Evolutionary conservation across 495 filamentous ascomycete genomes (phyloP).

Genomic region (Penicillium argentinense): DNA sequence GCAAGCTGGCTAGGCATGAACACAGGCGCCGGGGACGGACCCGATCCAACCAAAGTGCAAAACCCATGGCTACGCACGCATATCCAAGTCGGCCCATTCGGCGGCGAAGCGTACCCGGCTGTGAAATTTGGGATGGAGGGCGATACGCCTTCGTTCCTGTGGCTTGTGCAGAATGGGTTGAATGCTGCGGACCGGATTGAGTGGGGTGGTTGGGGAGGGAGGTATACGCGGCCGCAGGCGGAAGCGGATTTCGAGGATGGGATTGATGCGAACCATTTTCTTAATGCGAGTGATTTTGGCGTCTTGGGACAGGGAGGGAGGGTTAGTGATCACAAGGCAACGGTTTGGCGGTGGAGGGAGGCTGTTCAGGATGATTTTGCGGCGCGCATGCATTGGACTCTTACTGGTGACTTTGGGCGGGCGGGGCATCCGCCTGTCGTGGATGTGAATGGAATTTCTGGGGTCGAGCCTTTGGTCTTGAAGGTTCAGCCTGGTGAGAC

Average conservation of each 20-base stretch:
- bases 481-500: slow-evolving; percentile 25
- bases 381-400: slow-evolving; percentile 45
- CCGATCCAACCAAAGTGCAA: slow-evolving; percentile 32
- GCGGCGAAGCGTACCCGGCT: slow-evolving; percentile 35
- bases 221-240: slow-evolving; percentile 6
- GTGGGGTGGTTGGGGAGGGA: slow-evolving; percentile 40
- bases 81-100: slow-evolving; percentile 44
- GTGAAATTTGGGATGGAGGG: slow-evolving; percentile 42
- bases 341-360: slow-evolving; percentile 47
- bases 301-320: slow-evolving; percentile 20
- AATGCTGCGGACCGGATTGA: slow-evolving; percentile 35
- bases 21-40: slow-evolving; percentile 39
- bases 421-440: slow-evolving; percentile 41
- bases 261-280: slow-evolving; percentile 26
- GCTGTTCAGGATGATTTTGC: slow-evolving; percentile 49
- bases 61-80: slow-evolving; percentile 40
- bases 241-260: slow-evolving; percentile 9
- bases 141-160: slow-evolving; percentile 45
- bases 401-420: slow-evolving; percentile 14
- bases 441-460: slow-evolving; percentile 32
- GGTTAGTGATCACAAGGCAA: slow-evolving; percentile 35
- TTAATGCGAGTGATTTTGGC: slow-evolving; percentile 32
- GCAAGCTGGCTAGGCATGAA: slow-evolving; percentile 45
- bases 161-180: slow-evolving; percentile 45
- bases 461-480: slow-evolving; percentile 24